Conservation (phyloP, 768 basidiomycete genomes). For the Mycena leptocephala region DNA sequence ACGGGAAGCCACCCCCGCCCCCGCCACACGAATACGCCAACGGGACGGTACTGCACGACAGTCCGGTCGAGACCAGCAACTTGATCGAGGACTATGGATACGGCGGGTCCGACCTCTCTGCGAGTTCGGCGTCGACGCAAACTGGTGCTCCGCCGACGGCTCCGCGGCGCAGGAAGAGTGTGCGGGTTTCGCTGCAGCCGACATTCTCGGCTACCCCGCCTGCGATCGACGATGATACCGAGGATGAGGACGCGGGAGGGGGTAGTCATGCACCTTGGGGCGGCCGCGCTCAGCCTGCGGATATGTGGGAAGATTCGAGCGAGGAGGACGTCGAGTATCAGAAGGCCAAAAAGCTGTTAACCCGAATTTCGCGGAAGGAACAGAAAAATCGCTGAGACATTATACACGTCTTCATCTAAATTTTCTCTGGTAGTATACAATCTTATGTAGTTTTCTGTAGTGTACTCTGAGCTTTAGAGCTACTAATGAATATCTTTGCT, state of each 20-base stretch:
- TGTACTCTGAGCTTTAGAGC: not conserved
- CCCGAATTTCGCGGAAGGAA: conserved; percentile 57
- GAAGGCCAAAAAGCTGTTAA: conserved; percentile 70
- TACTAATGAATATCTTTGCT: not conserved
- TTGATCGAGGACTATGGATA: conserved; percentile 30
- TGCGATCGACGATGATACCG: conserved; percentile 59
- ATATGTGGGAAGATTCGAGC: conserved; percentile 84
- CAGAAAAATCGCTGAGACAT: conserved; percentile 15
- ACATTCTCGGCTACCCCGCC: conserved; percentile 84
- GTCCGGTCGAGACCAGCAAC: not conserved
- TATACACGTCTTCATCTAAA: not conserved
- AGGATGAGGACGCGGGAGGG: conserved; percentile 58
- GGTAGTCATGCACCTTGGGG: conserved; percentile 40
- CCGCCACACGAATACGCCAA: conserved; percentile 37
- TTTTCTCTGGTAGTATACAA: not conserved
- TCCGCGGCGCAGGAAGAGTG: conserved; percentile 74
- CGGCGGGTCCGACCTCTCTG: conserved; percentile 32
- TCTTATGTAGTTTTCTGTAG: conserved; percentile 6
- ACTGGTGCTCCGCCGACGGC: not conserved
- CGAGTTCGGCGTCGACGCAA: conserved; percentile 31
- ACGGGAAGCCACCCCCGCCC: conserved; percentile 21
- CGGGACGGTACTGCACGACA: conserved; percentile 24
- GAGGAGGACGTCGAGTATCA: conserved; percentile 82
- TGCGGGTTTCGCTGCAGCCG: conserved; percentile 83
- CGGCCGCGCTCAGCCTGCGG: conserved; percentile 35